Conservation (phyloP, 352 stramenopile species). For the Phytophthora rubi region DNA sequence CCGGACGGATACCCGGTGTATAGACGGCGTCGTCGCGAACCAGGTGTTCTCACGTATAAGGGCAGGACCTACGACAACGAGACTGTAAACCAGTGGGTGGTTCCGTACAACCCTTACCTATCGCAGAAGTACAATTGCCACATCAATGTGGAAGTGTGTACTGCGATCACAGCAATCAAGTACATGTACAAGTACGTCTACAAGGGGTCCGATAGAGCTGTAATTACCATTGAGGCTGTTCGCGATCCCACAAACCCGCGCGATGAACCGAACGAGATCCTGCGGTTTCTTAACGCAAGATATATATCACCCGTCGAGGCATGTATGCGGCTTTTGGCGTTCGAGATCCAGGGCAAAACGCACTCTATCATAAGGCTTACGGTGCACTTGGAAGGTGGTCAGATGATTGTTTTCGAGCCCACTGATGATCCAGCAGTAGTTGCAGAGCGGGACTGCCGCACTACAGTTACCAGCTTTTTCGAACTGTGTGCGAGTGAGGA, state of each 20-base stretch:
- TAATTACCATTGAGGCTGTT: not conserved
- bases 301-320: not conserved
- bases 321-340: not conserved
- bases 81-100: too few species aligned
- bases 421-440: not conserved
- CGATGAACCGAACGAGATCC: not conserved
- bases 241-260: not conserved
- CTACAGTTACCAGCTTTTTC: constrained; percentile 11
- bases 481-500: constrained; percentile 14
- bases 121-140: too few species aligned
- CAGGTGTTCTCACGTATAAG: too few species aligned
- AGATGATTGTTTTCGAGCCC: not conserved
- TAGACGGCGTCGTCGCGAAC: too few species aligned
- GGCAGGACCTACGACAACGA: too few species aligned
- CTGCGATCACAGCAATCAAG: too few species aligned
- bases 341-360: not conserved
- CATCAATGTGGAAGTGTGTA: too few species aligned
- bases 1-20: too few species aligned
- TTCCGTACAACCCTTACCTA: too few species aligned
- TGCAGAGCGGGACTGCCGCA: not conserved
- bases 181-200: too few species aligned
- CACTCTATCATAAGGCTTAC: constrained; percentile 22
- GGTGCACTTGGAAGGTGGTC: constrained; percentile 2
- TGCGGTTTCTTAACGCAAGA: not conserved
- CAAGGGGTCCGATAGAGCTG: not conserved